phyloP scores from a whole-genome alignment of 257 asterid species.

The Salvia splendens region DNA sequence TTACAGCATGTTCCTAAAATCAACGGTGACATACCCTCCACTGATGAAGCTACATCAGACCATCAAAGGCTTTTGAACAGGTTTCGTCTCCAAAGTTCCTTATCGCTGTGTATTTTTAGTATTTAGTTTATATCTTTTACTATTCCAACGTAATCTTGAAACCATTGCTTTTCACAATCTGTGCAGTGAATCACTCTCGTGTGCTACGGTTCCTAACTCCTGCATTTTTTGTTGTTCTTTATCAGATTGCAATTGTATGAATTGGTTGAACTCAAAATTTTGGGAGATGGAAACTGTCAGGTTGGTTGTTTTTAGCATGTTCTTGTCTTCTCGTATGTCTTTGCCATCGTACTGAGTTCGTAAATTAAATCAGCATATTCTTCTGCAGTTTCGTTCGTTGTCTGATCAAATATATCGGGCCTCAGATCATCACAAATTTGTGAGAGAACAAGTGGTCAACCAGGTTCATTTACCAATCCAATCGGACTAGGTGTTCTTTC shows the following conservation, averaged over 20 bases:
- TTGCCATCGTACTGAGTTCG: no score
- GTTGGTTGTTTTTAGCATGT: slow-evolving; percentile 41
- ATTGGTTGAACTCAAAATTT: slow-evolving; percentile 67
- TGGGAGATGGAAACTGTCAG: slow-evolving; percentile 97
- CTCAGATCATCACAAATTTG: slow-evolving; percentile 76
- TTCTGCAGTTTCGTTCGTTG: slow-evolving; percentile 68
- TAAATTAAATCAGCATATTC: neutral
- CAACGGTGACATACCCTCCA: slow-evolving; percentile 86
- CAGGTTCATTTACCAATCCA: slow-evolving; percentile 51
- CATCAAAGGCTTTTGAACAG: slow-evolving; percentile 77
- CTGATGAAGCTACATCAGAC: slow-evolving; percentile 83
- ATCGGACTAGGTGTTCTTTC: neutral
- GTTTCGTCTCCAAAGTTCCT: slow-evolving; percentile 37
- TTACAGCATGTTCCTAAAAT: slow-evolving; percentile 86
- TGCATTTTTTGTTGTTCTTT: slow-evolving; percentile 35
- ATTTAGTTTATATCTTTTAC: neutral
- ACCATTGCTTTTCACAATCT: neutral
- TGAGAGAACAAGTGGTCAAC: slow-evolving; percentile 68
- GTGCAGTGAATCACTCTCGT: neutral
- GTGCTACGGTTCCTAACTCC: neutral
- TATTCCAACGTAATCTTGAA: neutral
- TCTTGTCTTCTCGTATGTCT: no score
- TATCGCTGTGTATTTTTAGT: no score
- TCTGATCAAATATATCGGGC: slow-evolving; percentile 94
- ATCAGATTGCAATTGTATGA: slow-evolving; percentile 75